A percentile compares a stretch with the other conserved stretches of the same genome.
Evolutionary conservation across 1,284 basidiomycete genomes (phyloP).

Genomic region (Caloboletus firmus): DNA sequence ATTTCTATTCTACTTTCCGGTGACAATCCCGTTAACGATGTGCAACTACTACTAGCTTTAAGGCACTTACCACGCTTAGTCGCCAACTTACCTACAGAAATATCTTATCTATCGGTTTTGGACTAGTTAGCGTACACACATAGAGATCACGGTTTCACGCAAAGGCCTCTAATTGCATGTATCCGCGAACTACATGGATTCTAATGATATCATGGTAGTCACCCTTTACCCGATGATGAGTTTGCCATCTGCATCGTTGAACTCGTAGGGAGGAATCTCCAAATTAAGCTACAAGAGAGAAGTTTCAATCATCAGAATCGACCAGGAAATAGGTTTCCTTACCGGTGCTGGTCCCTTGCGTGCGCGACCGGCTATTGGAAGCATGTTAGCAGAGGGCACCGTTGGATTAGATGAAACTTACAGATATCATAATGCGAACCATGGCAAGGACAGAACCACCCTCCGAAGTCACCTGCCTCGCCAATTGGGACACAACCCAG

Average conservation of each 20-base stretch:
- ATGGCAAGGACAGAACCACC: constrained; percentile 99
- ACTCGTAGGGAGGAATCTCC: constrained; percentile 86
- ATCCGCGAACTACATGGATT: constrained; percentile 21
- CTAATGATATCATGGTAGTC: constrained; percentile 12
- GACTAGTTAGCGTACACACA: background rate
- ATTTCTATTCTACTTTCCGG: background rate
- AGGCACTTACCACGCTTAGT: background rate
- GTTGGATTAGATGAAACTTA: constrained; percentile 36
- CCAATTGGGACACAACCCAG: constrained; percentile 99
- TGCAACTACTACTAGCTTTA: background rate
- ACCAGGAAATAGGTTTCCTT: constrained; percentile 34
- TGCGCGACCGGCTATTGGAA: constrained; percentile 76
- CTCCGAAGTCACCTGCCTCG: constrained; percentile 97
- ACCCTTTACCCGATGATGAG: constrained; percentile 81
- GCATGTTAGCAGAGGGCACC: constrained; percentile 10
- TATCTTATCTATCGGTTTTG: background rate
- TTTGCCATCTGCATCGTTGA: constrained; percentile 88
- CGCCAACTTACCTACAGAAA: background rate
- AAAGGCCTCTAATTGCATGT: constrained; percentile 27
- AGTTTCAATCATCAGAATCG: constrained; percentile 12
- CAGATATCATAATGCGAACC: constrained; percentile 98
- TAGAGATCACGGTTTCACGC: constrained; percentile 1
- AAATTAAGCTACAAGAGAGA: constrained; percentile 75
- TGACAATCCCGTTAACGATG: background rate
- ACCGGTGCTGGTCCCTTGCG: constrained; percentile 95